Base-by-base conservation (phyloP, 495 filamentous ascomycete species). In the Aspergillus avenaceus region DNA sequence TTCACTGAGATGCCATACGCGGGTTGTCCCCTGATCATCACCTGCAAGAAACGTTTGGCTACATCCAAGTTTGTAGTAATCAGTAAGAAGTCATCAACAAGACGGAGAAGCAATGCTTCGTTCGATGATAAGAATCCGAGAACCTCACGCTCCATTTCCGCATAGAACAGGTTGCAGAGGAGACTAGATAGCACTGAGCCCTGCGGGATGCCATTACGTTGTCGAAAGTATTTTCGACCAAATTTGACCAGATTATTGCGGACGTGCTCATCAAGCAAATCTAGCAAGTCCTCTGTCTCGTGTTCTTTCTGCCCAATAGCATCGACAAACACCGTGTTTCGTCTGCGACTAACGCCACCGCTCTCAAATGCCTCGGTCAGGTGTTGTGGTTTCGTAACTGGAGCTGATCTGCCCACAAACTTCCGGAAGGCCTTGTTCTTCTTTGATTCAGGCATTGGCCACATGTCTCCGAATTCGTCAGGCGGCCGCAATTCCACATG, bases 161-260 rank as follows among this genome's bases (percentile, higher is more conserved):
- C 92, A 60, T 97, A 97, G 62, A 97, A 95, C 61, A 92, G 88
- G 63, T 90, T 97, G 76, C 95, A 97, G 0, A 98, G 75, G 25
- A 89, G 72, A 41, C 81, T 86, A 8, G 91, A 96, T 21, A 98
- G 60, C 0, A 96, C 77, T 0, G 90, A 96, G 28, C 93, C 93
- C 65, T 98, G 93, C 0, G 93, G 91, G 19, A 98, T 96, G 12
- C 93, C 93, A 26, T 79, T 73, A 58, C 84, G 91, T 58, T 97
- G 93, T 11, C 90, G 80, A 59, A 89, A 97, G 67, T 84, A 93
- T 45, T 85, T 88, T 72, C 92, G 91, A 21, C 90, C 91, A 43
- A 97, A 85, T 55, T 87, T 90, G 63, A 97, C 80, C 24, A 96
- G 72, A 58, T 97, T 97, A 29, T 81, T 76, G 34, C 81, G 73